These are phyloP conservation scores for Tolypocladium paradoxum DNA, from an alignment of 2,329 filamentous ascomycete species.

Conservation along the genomic window DNA sequence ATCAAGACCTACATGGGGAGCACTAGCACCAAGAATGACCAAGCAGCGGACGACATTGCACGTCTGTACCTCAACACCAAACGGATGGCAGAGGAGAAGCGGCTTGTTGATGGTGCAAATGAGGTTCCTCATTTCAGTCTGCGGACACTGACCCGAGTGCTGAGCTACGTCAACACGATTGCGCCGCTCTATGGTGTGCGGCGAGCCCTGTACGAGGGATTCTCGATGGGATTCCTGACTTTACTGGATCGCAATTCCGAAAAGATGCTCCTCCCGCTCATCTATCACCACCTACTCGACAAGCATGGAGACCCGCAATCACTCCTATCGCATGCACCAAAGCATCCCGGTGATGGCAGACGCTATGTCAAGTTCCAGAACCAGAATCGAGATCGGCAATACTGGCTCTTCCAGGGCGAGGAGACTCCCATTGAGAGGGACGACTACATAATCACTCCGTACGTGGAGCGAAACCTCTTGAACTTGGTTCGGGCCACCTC, in stretches of 20 bases:
- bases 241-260: slow-evolving; percentile 77
- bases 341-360: slow-evolving; percentile 63
- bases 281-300: slow-evolving; percentile 69
- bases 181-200: slow-evolving; percentile 75
- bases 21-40: slow-evolving; percentile 58
- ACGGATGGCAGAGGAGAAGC: slow-evolving; percentile 66
- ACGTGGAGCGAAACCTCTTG: slow-evolving; percentile 86
- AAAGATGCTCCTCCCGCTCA: slow-evolving; percentile 63
- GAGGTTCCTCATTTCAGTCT: slow-evolving; percentile 97
- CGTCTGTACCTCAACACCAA: slow-evolving; percentile 84
- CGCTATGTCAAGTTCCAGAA: slow-evolving; percentile 71
- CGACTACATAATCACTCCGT: slow-evolving; percentile 94
- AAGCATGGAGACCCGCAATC: slow-evolving; percentile 56
- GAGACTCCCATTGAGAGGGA: slow-evolving; percentile 54
- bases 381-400: slow-evolving; percentile 56
- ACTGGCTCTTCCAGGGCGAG: slow-evolving; percentile 77
- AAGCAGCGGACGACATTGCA: slow-evolving; percentile 70
- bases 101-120: slow-evolving; percentile 80
- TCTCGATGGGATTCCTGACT: slow-evolving; percentile 96
- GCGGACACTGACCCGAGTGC: slow-evolving; percentile 78
- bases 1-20: slow-evolving; percentile 79
- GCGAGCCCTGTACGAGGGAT: slow-evolving; percentile 83
- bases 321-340: slow-evolving; percentile 68
- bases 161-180: slow-evolving; percentile 82
- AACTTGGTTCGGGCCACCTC: slow-evolving; percentile 92